Evolutionary conservation across 1,284 basidiomycete species (phyloP), one percentile per base, ranked within the genome.

Genomic region (Tilletia indica): DNA sequence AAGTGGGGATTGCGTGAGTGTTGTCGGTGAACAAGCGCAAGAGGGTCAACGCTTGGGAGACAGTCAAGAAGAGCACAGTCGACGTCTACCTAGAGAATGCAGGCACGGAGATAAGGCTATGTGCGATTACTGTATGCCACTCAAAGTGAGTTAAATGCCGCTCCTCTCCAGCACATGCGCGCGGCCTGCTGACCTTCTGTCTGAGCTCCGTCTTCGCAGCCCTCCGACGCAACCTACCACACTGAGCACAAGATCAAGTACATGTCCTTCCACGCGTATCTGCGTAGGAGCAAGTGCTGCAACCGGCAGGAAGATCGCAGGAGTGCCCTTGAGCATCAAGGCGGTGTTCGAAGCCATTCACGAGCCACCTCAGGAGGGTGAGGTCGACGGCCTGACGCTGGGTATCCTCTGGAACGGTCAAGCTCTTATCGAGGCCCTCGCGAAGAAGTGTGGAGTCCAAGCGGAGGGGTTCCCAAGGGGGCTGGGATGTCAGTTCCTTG

Each of bases 101-200:
- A 92, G 93, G 74, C 97, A 99, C 81, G 93, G 94, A 0, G 87
- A 90, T 16, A 98, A 97, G 83, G 94, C 92, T 49, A 99, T 99
- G 96, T 99, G 96, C 84, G 97, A 99, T 84, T 94, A 99, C 83
- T 99, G 96, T 86, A 98, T 97, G 93, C 97, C 96, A 25, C 86
- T 99, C 45, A 97, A 99, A 83, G 88, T 88, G 75, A 80, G 87
- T 79, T n/a, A 39, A 19, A 39, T 21, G 38, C 16, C n/a, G 48
- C 45, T 5, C 12, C 42, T 45, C 12, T 12, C 42, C 12, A 45
- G 42, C 42, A 12, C 42, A 45, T 45, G 12, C 42, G 31, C 38
- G 34, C 21, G 56, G 11, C 3, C 4, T 61, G 42, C 61, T 69
- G 68, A 69, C 36, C 3, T 12, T 45, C 11, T 31, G 42, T n/a